phyloP scores from a whole-genome alignment of 2,329 filamentous ascomycete species.

The Tolypocladium capitatum region DNA sequence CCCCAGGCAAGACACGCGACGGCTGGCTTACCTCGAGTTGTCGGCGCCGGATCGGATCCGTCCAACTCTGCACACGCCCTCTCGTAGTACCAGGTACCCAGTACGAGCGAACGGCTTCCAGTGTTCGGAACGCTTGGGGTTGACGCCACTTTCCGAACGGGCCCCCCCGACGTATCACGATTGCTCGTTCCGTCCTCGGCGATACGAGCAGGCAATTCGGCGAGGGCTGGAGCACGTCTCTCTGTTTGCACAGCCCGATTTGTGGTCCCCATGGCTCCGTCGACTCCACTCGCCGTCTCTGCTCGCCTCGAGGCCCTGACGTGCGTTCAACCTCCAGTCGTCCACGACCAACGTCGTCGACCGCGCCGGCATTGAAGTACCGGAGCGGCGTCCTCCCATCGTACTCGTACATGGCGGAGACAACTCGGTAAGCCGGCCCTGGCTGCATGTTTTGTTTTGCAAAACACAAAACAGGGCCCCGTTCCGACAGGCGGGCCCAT shows the following conservation, averaged over 20 bases:
- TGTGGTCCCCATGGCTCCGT: background rate
- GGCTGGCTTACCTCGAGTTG: background rate
- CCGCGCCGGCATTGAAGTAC: background rate
- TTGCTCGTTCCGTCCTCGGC: too few species aligned
- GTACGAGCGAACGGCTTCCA: too few species aligned
- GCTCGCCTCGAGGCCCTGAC: background rate
- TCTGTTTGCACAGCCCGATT: background rate
- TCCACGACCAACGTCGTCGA: background rate
- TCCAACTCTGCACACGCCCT: too few species aligned
- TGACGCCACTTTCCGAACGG: background rate
- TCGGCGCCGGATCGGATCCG: background rate
- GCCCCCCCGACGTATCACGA: too few species aligned
- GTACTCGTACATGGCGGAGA: background rate
- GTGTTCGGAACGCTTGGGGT: background rate
- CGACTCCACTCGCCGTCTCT: background rate
- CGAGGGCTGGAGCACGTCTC: background rate
- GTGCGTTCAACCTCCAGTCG: background rate
- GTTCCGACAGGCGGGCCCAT: too few species aligned
- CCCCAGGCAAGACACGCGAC: background rate
- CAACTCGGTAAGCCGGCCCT: background rate
- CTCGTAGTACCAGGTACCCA: too few species aligned
- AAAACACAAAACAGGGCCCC: too few species aligned
- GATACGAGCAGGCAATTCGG: background rate
- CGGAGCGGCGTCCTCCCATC: background rate
- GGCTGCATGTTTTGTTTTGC: background rate